phyloP scores from a whole-genome alignment of 2,329 filamentous ascomycete genomes.

The Aureobasidium sp. region DNA sequence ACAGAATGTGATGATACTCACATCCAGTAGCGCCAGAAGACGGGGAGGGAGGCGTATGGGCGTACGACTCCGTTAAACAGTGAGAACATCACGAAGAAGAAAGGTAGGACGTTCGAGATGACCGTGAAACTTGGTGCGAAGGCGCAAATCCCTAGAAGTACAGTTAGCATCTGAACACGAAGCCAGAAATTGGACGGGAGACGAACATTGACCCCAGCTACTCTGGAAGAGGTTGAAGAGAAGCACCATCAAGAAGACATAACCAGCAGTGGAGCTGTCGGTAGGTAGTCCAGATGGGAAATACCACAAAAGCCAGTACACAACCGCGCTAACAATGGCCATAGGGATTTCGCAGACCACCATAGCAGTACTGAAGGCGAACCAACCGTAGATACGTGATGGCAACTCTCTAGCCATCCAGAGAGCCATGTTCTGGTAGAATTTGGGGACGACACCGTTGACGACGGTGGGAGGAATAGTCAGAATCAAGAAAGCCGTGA shows the following conservation, averaged over 20 bases:
- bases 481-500: constrained; percentile 69
- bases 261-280: constrained; percentile 72
- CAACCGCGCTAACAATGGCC: constrained; percentile 66
- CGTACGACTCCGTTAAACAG: constrained; percentile 83
- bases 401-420: constrained; percentile 81
- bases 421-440: constrained; percentile 75
- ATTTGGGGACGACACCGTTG: constrained; percentile 80
- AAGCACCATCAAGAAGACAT: constrained; percentile 81
- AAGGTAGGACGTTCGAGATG: constrained; percentile 78
- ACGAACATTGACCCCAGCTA: too few relatives aligned
- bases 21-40: constrained; percentile 79
- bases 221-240: constrained; percentile 80
- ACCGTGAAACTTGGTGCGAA: constrained; percentile 84
- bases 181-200: too few relatives aligned
- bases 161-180: too few relatives aligned
- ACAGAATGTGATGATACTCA: constrained; percentile 52
- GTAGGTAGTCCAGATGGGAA: constrained; percentile 76
- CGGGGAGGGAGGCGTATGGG: constrained; percentile 69
- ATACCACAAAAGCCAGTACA: constrained; percentile 84
- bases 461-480: constrained; percentile 74
- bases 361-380: constrained; percentile 79
- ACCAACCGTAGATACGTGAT: constrained; percentile 79
- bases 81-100: constrained; percentile 83
- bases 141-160: constrained; percentile 73
- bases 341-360: constrained; percentile 78